A percentile compares a stretch with the other conserved stretches of the same genome.
Conservation (phyloP, 306 rosid genomes). For the Cicer yamashitae region DNA sequence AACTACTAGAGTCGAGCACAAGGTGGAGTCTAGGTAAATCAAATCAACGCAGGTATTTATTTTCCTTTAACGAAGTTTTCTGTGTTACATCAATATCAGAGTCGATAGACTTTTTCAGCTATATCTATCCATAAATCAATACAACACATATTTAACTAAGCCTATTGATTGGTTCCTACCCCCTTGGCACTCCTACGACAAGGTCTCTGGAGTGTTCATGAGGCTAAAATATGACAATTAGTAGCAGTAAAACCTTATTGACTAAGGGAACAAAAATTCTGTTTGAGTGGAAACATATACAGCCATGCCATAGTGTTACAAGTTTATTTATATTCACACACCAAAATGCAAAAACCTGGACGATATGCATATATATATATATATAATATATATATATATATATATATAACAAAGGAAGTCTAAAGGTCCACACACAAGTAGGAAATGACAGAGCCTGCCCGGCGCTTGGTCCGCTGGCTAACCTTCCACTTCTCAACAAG, state of each 20-base stretch:
- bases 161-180: slow-evolving; percentile 35
- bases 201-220: slow-evolving; percentile 1
- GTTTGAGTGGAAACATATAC: not conserved
- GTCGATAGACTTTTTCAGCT: slow-evolving; percentile 2
- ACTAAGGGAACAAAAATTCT: slow-evolving; percentile 9
- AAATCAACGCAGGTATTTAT: slow-evolving; percentile 22
- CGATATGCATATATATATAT: slow-evolving; percentile 22
- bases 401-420: slow-evolving; percentile 3
- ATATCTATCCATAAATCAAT: slow-evolving; percentile 14
- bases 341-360: slow-evolving; percentile 10
- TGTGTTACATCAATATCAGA: slow-evolving; percentile 24
- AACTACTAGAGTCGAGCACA: too few species aligned
- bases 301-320: slow-evolving; percentile 29
- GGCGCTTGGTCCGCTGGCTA: slow-evolving; percentile 82
- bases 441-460: slow-evolving; percentile 80
- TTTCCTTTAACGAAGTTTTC: slow-evolving; percentile 27
- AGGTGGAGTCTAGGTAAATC: too few species aligned
- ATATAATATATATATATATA: slow-evolving; percentile 26
- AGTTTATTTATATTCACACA: slow-evolving; percentile 32
- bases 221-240: slow-evolving; percentile 18
- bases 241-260: slow-evolving; percentile 31
- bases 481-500: slow-evolving; percentile 98
- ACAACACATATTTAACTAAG: slow-evolving; percentile 35
- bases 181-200: slow-evolving; percentile 18
- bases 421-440: slow-evolving; percentile 85